Evolutionary conservation across 495 filamentous ascomycete species (phyloP), one percentile per base, ranked within the genome.

Genomic region (Venustampulla echinocandica): DNA sequence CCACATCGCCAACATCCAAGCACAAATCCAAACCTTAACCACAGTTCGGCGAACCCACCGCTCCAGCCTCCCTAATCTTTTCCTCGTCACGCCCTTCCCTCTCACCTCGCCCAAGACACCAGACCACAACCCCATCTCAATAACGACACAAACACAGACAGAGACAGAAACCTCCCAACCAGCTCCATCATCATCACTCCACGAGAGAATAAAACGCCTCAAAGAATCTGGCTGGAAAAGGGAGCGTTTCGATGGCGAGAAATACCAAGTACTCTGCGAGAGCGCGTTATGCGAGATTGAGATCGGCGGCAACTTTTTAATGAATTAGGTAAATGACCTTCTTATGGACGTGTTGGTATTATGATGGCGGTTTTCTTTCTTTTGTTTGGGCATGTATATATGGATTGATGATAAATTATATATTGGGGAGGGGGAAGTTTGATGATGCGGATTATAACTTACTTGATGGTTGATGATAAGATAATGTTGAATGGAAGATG

Each of bases 261-360:
- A 65, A 42, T 77, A 77, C 49, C 65, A 70, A 48, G 62, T 57
- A 33, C 55, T 77, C 3, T 69, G 69, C 42, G 70, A 73, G 49
- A 57, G 59, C 14, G 71, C 66, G 5, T 46, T 74, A 45, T 57
- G 53, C 3, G 71, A 74, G 52, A 53, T 74, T 32, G 52, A 56
- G 7, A 30, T 30, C 14, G 32, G 24, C 3, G 20, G n/a, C n/a
- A n/a, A n/a, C n/a, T n/a, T n/a, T n/a, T n/a, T n/a, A n/a, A n/a
- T n/a, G n/a, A n/a, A n/a, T n/a, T n/a, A n/a, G n/a, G n/a, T n/a
- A n/a, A n/a, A n/a, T n/a, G n/a, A n/a, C n/a, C n/a, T n/a, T n/a
- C n/a, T n/a, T n/a, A n/a, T n/a, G n/a, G n/a, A n/a, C n/a, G n/a
- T n/a, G n/a, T n/a, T n/a, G n/a, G n/a, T n/a, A n/a, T n/a, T n/a